A percentile compares a stretch with the other conserved stretches of the same genome.
phyloP scores from a whole-genome alignment of 2,329 filamentous ascomycete genomes.

The Colletotrichum horii region DNA sequence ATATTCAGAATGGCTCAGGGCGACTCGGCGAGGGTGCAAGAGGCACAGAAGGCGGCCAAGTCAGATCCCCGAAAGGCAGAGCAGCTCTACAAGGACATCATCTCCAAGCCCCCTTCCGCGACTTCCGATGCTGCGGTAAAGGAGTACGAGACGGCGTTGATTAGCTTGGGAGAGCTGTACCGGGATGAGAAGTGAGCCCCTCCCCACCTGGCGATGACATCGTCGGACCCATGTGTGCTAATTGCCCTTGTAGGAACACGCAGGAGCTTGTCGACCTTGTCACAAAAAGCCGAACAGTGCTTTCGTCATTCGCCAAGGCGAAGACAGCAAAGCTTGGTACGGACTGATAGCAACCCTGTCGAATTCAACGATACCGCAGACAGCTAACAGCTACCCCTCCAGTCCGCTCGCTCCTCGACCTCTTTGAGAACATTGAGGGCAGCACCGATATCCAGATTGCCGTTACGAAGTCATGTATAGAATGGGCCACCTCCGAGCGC shows the following conservation, averaged over 20 bases:
- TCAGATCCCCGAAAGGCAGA: conserved; percentile 85
- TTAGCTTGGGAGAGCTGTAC: conserved; percentile 91
- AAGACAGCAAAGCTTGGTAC: conserved; percentile 98
- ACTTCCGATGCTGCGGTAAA: conserved; percentile 84
- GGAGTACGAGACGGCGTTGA: conserved; percentile 89
- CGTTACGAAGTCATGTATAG: conserved; percentile 98
- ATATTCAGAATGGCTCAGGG: conserved; percentile 55
- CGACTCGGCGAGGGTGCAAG: conserved; percentile 74
- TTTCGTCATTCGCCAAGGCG: conserved; percentile 97
- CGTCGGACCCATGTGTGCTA: conserved; percentile 1
- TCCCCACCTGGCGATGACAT: conserved; percentile 30
- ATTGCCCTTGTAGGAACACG: conserved; percentile 62
- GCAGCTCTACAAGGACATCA: conserved; percentile 85
- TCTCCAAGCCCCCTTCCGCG: conserved; percentile 82
- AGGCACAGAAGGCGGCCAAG: conserved; percentile 86
- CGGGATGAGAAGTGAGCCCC: conserved; percentile 77
- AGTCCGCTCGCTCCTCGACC: conserved; percentile 97
- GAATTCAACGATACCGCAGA: background rate
- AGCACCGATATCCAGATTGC: conserved; percentile 92
- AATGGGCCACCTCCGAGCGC: conserved; percentile 95
- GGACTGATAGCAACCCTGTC: conserved; percentile 30
- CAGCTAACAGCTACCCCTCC: conserved; percentile 3
- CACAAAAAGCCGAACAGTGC: conserved; percentile 85
- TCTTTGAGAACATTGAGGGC: conserved; percentile 92
- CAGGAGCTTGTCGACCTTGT: conserved; percentile 89